Conservation (phyloP, 1,139 yeast genomes). For the Yamadazyma dushanensis region DNA sequence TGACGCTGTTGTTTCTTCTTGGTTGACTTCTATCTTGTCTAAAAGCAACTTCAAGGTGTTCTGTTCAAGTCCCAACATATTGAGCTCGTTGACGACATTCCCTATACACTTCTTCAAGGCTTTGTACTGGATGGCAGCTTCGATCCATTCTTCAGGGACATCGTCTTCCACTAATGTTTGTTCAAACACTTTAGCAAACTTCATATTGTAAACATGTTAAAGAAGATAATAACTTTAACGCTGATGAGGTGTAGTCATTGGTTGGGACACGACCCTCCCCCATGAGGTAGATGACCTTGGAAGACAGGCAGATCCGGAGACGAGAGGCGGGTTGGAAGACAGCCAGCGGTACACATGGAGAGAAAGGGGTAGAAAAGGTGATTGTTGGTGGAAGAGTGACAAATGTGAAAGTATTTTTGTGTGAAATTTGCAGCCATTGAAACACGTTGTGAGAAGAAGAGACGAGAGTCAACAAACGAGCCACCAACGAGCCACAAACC, state of each 20-base stretch:
- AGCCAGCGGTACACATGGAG: too few relatives aligned
- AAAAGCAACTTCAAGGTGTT: conserved; percentile 47
- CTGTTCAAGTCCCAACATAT: conserved; percentile 51
- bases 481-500: too few relatives aligned
- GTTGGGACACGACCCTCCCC: not conserved
- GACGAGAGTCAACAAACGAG: too few relatives aligned
- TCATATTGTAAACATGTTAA: conserved; percentile 41
- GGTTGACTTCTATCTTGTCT: conserved; percentile 36
- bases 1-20: conserved; percentile 28
- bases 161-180: conserved; percentile 60
- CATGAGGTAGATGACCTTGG: too few relatives aligned
- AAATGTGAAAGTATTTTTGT: too few relatives aligned
- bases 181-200: conserved; percentile 72
- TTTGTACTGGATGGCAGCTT: conserved; percentile 71
- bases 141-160: conserved; percentile 69
- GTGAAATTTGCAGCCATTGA: too few relatives aligned
- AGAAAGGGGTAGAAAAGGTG: too few relatives aligned
- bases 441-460: too few relatives aligned
- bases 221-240: not conserved
- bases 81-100: conserved; percentile 60
- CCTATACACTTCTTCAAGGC: conserved; percentile 66
- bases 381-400: too few relatives aligned
- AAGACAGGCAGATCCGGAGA: too few relatives aligned
- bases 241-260: not conserved
- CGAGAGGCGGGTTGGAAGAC: too few relatives aligned